phyloP scores from a whole-genome alignment of 2,329 filamentous ascomycete species.

The Coleophoma eucalyptorum region DNA sequence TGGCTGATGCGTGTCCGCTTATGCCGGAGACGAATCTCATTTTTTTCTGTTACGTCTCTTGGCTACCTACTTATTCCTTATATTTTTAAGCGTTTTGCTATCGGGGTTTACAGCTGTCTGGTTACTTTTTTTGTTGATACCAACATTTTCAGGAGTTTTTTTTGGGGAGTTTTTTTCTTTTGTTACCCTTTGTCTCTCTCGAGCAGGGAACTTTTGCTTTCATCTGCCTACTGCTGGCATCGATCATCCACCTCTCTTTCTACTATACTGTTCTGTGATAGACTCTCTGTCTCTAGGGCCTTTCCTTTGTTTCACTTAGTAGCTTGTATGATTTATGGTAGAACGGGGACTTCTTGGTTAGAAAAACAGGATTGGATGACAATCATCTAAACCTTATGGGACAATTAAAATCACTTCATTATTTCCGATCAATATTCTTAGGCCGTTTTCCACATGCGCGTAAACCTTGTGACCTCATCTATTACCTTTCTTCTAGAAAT shows the following conservation, averaged over 20 bases:
- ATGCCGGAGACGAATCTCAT: not conserved
- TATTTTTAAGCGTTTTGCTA: not conserved
- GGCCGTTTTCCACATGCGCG: not conserved
- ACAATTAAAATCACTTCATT: not conserved
- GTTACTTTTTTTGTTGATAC: constrained; percentile 11
- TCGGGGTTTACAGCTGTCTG: constrained; percentile 1
- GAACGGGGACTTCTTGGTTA: no score
- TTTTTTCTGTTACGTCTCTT: not conserved
- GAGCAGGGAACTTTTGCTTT: not conserved
- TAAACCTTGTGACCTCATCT: not conserved
- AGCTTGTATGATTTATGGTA: no score
- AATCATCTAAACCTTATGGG: no score
- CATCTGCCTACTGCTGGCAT: not conserved
- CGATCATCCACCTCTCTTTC: not conserved
- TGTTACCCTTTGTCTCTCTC: not conserved
- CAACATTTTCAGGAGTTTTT: constrained; percentile 18
- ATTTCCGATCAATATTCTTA: not conserved
- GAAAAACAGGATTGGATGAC: no score
- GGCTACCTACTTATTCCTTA: not conserved
- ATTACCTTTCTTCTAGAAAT: not conserved
- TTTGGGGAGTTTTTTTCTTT: not conserved
- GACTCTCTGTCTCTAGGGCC: not conserved
- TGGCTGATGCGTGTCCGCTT: no score
- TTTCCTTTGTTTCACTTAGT: no score
- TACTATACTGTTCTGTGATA: not conserved